A percentile compares a stretch with the other conserved stretches of the same genome.
These are phyloP conservation scores for Microcera coccophila DNA, from an alignment of 2,329 filamentous ascomycete genomes.

Conservation along the genomic window DNA sequence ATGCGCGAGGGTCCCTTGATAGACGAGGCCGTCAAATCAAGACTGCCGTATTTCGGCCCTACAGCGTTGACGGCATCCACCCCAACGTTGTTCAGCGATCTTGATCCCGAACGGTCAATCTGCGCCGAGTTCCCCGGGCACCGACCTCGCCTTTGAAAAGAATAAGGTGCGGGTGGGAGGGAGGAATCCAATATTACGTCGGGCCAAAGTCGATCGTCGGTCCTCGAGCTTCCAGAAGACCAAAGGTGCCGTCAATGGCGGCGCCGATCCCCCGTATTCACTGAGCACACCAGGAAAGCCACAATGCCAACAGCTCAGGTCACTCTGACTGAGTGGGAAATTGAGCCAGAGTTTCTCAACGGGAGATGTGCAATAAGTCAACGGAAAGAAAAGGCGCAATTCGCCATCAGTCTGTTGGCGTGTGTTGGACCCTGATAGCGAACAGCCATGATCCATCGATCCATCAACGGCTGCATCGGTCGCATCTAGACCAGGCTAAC, in stretches of 20 bases:
- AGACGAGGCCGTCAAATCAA: no score
- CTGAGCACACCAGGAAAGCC: not conserved
- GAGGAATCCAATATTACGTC: not conserved
- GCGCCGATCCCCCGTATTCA: not conserved
- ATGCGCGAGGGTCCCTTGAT: slow-evolving; percentile 11
- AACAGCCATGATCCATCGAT: not conserved
- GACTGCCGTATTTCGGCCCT: no score
- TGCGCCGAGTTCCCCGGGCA: no score
- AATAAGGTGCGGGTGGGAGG: not conserved
- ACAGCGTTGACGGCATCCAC: no score
- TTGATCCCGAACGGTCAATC: no score
- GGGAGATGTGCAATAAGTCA: not conserved
- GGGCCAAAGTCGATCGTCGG: not conserved
- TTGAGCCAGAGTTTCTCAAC: not conserved
- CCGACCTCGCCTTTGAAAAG: no score
- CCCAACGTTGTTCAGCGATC: no score
- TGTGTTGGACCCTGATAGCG: slow-evolving; percentile 1
- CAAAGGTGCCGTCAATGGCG: not conserved
- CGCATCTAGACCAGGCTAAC: not conserved
- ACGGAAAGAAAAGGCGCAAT: not conserved
- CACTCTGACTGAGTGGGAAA: no score
- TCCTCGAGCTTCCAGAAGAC: not conserved
- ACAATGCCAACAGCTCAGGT: not conserved
- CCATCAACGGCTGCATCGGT: not conserved
- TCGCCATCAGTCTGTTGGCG: not conserved